Evolutionary conservation across 768 basidiomycete genomes (phyloP).

Genomic region (Rhodotorula kratochvilovae): DNA sequence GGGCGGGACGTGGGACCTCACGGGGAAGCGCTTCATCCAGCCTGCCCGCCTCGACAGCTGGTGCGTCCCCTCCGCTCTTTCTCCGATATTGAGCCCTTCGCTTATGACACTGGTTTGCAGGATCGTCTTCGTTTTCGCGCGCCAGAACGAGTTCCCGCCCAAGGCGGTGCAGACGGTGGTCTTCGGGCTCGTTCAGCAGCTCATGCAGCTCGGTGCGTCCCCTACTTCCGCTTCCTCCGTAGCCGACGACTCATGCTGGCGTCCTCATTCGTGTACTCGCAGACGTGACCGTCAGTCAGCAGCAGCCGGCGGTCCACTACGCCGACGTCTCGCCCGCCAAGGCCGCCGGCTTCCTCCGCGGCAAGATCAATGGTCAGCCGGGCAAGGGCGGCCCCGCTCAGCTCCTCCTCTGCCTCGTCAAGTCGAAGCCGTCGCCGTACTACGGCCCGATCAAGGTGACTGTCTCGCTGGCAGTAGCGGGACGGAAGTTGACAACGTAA

Average conservation of each 20-base stretch:
- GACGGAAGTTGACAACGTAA: no score
- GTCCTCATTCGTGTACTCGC: no score
- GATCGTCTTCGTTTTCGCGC: constrained; percentile 13
- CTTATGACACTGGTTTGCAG: no score
- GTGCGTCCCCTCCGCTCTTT: background rate
- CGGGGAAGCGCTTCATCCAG: background rate
- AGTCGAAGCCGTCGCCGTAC: constrained; percentile 1
- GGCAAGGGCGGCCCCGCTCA: no score
- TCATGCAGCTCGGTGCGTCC: background rate
- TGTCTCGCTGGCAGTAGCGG: no score
- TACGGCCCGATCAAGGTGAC: constrained; percentile 24
- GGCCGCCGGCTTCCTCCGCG: background rate
- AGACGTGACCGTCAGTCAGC: background rate
- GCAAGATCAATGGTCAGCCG: background rate
- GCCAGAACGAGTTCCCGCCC: background rate
- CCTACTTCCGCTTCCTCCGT: no score
- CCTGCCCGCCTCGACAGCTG: background rate
- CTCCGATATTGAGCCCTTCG: no score
- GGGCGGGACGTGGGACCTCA: background rate
- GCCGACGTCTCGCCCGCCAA: background rate
- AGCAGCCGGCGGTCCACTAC: background rate
- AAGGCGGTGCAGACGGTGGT: no score
- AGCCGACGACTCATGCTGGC: no score
- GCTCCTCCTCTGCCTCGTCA: constrained; percentile 20
- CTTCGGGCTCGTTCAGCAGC: background rate